Conservation (phyloP, 2,329 filamentous ascomycete species). For the Trichoderma sp. region DNA sequence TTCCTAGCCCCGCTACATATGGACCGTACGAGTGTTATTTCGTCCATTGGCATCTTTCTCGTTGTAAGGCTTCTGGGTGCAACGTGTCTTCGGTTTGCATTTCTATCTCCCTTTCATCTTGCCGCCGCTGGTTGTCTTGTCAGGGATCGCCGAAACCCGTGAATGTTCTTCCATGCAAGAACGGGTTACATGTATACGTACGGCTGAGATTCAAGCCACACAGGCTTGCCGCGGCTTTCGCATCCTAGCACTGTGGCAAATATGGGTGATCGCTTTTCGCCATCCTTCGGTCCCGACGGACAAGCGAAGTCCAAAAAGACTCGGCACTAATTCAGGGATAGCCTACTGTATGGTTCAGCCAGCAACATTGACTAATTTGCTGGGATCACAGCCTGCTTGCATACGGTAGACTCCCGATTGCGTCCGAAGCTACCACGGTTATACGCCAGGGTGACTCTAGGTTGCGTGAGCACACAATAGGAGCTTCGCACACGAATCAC, state of each 20-base stretch:
- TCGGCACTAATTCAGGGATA: neutral
- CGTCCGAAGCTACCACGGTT: neutral
- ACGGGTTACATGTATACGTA: neutral
- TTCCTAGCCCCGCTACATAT: neutral
- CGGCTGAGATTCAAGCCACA: neutral
- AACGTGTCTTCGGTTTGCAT: constrained; percentile 1
- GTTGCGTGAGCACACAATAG: neutral
- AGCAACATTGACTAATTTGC: neutral
- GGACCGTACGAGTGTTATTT: neutral
- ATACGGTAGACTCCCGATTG: neutral
- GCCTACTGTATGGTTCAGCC: neutral
- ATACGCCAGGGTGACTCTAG: neutral
- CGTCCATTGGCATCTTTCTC: neutral
- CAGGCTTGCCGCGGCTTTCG: neutral
- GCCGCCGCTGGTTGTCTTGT: neutral
- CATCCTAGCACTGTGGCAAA: neutral
- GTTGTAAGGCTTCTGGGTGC: neutral
- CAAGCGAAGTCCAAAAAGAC: neutral
- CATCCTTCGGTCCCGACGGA: neutral
- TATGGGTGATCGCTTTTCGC: neutral
- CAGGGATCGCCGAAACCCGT: neutral
- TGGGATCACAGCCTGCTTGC: neutral
- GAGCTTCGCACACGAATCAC: neutral
- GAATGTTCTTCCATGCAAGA: neutral
- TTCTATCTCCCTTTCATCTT: neutral